Conservation (phyloP, 768 basidiomycete genomes). For the Pulveroboletus frians region DNA sequence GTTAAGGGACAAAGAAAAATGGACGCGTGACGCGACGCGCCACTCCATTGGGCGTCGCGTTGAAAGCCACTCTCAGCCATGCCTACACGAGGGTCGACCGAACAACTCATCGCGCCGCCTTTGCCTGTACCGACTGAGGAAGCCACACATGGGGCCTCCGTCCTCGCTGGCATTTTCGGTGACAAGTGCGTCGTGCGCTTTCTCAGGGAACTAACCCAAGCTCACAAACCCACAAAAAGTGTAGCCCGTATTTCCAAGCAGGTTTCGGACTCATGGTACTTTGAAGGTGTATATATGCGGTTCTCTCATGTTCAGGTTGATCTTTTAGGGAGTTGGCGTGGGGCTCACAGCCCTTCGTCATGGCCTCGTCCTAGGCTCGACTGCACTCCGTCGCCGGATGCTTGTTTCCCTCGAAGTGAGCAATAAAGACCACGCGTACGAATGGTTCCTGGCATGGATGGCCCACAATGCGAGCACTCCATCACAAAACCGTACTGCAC, state of each 20-base stretch:
- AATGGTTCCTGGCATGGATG: conserved; percentile 98
- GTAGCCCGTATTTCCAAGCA: conserved; percentile 94
- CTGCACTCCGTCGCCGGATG: conserved; percentile 79
- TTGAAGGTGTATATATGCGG: background rate
- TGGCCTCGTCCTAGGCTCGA: conserved; percentile 61
- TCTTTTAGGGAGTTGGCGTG: conserved; percentile 81
- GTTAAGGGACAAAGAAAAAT: conserved; percentile 3
- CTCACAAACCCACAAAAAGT: conserved; percentile 34
- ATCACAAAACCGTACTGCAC: conserved; percentile 21
- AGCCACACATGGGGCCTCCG: conserved; percentile 19
- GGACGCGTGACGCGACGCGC: conserved; percentile 25
- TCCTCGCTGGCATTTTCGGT: conserved; percentile 40
- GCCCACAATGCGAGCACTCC: conserved; percentile 52
- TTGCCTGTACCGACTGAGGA: conserved; percentile 7
- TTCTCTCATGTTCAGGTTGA: background rate
- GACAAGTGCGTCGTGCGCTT: conserved; percentile 59
- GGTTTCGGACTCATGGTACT: conserved; percentile 95
- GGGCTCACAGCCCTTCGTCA: conserved; percentile 73
- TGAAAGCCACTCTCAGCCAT: background rate
- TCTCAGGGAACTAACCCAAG: background rate
- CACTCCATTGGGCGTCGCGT: conserved; percentile 13
- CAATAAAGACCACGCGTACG: conserved; percentile 90
- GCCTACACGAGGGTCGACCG: background rate
- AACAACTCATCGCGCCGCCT: background rate
- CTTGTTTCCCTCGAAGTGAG: conserved; percentile 95